Evolutionary conservation across 108 stramenopile species (phyloP), one percentile per base, ranked within the genome.

Genomic region (Cyclotella choctawhatcheeana): DNA sequence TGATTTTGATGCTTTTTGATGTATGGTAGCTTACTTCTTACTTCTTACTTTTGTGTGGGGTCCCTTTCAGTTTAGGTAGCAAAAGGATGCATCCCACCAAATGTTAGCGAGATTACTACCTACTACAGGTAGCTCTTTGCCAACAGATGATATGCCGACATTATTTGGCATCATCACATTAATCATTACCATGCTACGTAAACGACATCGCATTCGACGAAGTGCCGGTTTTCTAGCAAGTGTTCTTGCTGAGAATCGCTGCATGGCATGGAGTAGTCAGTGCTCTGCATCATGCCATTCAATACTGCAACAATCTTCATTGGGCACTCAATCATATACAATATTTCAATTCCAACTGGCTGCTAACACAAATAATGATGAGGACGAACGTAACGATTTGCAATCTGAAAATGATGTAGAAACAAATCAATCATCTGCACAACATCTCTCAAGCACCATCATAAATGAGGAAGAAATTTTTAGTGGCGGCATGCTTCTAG

Each of bases 401-500:
- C 55, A 56, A 27, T 30, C 55, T 56, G 0, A 3, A 40, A 26
- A 35, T 21, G 20, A 12, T 1, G 22, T 5, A 37, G 35, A 60
- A 0, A 8, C 59, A 60, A 60, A 24, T 40, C 20, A 60, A 16
- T 40, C 35, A 21, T 34, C 34, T 16, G 37, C n/a, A n/a, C n/a
- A n/a, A n/a, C n/a, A 21, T 60, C 35, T 40, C 35, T 40, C 48
- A 31, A 33, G 22, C 31, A 7, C 29, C 66, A 37, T 17, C 32
- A 37, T 12, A 8, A 22, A 53, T 8, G 22, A 53, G 40, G 3
- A 10, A 40, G 30, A n/a, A n/a, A n/a, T n/a, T n/a, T n/a, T n/a
- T n/a, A n/a, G n/a, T n/a, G n/a, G 44, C 26, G 67, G 67, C 26
- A 44, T 69, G 6, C 53, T 54, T 56, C 67, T 69, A 24, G 54